A percentile compares a stretch with the other conserved stretches of the same genome.
Conservation (phyloP, 352 stramenopile genomes). For the Pseudoperonospora humuli region DNA sequence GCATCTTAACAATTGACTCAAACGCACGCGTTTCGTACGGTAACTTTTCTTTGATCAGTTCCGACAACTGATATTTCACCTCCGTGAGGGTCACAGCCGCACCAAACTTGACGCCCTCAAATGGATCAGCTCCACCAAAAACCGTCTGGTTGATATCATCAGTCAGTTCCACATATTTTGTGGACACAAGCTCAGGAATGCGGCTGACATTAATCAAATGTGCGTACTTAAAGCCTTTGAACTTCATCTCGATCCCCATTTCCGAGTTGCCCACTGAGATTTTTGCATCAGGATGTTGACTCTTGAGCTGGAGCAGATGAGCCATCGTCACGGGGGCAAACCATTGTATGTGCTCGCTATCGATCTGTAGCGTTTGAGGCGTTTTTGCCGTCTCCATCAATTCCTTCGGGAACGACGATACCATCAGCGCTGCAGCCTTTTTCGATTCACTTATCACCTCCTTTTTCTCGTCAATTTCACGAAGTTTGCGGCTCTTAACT, state of each 20-base stretch:
- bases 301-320: constrained; percentile 86
- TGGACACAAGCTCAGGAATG: constrained; percentile 52
- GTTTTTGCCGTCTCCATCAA: constrained; percentile 44
- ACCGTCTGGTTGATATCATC: constrained; percentile 50
- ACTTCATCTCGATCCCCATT: constrained; percentile 94
- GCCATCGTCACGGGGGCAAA: constrained; percentile 87
- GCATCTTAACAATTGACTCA: constrained; percentile 76
- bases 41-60: constrained; percentile 26
- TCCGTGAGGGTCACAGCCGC: constrained; percentile 68
- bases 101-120: constrained; percentile 72
- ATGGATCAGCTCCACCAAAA: constrained; percentile 30
- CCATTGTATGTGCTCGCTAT: constrained; percentile 82
- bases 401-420: constrained; percentile 42
- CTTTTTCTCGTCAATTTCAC: constrained; percentile 7
- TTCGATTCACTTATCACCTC: constrained; percentile 17
- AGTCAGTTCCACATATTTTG: constrained; percentile 21
- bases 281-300: constrained; percentile 74
- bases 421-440: too few relatives aligned
- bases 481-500: constrained; percentile 31
- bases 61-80: constrained; percentile 54
- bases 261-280: constrained; percentile 96
- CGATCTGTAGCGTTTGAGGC: constrained; percentile 59
- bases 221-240: constrained; percentile 83
- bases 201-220: constrained; percentile 66
- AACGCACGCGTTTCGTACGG: constrained; percentile 44